Evolutionary conservation across 371 early-diverging fungal genomes (phyloP), one percentile per base, ranked within the genome.

Genomic region (Mortierella polycephala): DNA sequence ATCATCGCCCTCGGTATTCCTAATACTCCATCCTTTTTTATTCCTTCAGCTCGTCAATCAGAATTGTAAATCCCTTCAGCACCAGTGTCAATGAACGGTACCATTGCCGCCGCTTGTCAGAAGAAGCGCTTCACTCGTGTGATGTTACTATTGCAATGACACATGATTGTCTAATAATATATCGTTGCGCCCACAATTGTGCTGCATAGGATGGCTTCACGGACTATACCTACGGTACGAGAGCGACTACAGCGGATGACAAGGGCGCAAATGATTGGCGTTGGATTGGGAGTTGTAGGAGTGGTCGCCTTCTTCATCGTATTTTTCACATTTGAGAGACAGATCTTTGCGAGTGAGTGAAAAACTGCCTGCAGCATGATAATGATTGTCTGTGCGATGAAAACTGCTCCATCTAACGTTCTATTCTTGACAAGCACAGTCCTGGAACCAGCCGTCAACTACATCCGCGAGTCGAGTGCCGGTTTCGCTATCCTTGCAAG

Each of bases 361-460:
- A 8, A 30, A 14, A 45, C 10, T 1, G 14, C 37, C 39, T 7
- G 53, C 21, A n/a, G 13, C 42, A n/a, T n/a, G n/a, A n/a, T n/a
- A n/a, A n/a, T n/a, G n/a, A n/a, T 21, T 10, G n/a, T 20, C 18
- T 11, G 23, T 5, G 12, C 42, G 14, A 18, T n/a, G 23, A 60
- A 14, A 18, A 37, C 14, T 14, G 9, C 16, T 49, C 13, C 45
- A 8, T 7, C 53, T 10, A 18, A 41, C 41, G 13, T 11, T 55
- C 2, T 16, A 21, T 18, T n/a, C 14, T 10, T 40, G 1, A 1
- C 44, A 9, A 42, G 16, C 47, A 21, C 47, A 75, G 75, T 64
- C n/a, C 18, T 75, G 10, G 69, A 69, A 40, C 75, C 75, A 5
- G 75, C 75, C 6, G 75, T 75, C 1, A 58, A 39, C 20, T 75